Base-by-base conservation (phyloP, 805 yeast species). In the Saccharomycopsis fodiens region DNA sequence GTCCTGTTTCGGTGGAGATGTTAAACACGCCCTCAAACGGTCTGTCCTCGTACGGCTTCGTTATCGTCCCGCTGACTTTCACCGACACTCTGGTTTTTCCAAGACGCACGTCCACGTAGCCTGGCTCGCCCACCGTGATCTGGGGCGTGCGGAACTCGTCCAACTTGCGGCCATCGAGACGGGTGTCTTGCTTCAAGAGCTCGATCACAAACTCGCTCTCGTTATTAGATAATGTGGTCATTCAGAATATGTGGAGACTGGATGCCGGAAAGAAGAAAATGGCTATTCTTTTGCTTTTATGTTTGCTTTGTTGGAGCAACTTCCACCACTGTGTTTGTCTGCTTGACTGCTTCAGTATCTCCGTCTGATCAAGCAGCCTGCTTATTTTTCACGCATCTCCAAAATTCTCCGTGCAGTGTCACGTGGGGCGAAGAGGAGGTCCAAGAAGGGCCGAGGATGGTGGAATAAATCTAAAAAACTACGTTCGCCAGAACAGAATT, bases 1-100 rank as follows among this genome's bases (percentile, higher is more conserved):
- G 85, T 17, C 88, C 76, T 36, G 85, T 78, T 57, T 93, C 97
- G 2, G 95, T 84, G 41, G 83, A 76, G 12, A 93, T 88, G 20
- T 74, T 69, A 59, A 93, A 88, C 3, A 84, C 57, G 1, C 98
- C 98, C 62, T 93, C 98, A 59, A 86, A 91, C 0, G 97, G 97
- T 45, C 96, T 72, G 54, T 89, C 95, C 41, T 87, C 95, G 52
- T 73, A 82, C 0, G 98, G 98, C 48, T 76, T 74, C 3, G 76
- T 72, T 12, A 93, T 79, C 43, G 78, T 81, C 8, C 94, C 83
- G 15, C 88, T 78, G 3, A 91, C 79, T 46, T 85, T 70, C 3
- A 78, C 87, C 1, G 81, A 72, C 8, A 85, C 74, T 48, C 60
- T 48, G 3, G 97, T 89, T 32, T 74, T 68, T 0, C 97, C 97